Evolutionary conservation across 1,284 basidiomycete species (phyloP).

Genomic region (Puccinia novopanici): DNA sequence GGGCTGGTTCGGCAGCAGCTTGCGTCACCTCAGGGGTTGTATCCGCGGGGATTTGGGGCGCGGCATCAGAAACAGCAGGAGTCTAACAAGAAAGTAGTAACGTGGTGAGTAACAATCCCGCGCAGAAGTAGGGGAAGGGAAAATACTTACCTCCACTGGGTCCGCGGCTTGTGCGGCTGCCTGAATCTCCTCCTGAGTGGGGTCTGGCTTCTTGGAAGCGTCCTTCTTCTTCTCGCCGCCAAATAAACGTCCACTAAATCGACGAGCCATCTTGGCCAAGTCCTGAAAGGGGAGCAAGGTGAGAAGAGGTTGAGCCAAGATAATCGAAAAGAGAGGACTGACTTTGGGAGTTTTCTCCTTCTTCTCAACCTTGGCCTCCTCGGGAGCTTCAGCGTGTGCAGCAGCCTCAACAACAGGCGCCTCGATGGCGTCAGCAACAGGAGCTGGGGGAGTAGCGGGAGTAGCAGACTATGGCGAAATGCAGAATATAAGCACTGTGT

Average conservation of each 20-base stretch:
- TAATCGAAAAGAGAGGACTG: background rate
- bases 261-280: constrained; percentile 41
- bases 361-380: constrained; percentile 19
- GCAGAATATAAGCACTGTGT: too few relatives aligned
- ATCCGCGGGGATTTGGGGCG: constrained; percentile 36
- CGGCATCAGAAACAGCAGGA: background rate
- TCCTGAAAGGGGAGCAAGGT: constrained; percentile 1
- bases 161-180: background rate
- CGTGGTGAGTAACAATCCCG: background rate
- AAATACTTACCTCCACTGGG: constrained; percentile 9
- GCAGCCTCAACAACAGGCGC: background rate
- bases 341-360: constrained; percentile 49
- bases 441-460: background rate
- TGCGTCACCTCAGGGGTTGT: constrained; percentile 8
- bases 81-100: background rate
- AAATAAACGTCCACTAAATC: constrained; percentile 50
- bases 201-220: constrained; percentile 23
- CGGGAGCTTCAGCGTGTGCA: constrained; percentile 1
- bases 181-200: constrained; percentile 37
- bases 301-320: background rate
- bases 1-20: constrained; percentile 12
- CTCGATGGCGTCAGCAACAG: background rate
- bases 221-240: constrained; percentile 45
- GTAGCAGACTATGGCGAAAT: background rate
- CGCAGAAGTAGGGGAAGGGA: too few relatives aligned